A percentile compares a stretch with the other conserved stretches of the same genome.
Evolutionary conservation across 768 basidiomycete genomes (phyloP).

Genomic region (Cyathus striatus): DNA sequence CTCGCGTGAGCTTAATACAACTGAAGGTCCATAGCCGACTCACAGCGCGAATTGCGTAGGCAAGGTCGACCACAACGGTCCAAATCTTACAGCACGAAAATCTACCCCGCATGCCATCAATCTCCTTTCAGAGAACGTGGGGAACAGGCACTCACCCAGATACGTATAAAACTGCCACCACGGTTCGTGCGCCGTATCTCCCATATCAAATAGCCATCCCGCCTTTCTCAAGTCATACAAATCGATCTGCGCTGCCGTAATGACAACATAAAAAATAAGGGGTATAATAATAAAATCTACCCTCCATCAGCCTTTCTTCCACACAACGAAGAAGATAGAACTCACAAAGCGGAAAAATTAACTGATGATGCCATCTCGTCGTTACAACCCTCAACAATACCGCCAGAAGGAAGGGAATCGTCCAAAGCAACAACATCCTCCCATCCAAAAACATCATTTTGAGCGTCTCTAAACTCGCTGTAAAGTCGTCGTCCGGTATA

Average conservation of each 20-base stretch:
- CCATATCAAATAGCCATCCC: constrained; percentile 89
- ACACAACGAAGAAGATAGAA: constrained; percentile 7
- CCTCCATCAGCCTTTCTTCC: not conserved
- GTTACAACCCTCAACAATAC: constrained; percentile 78
- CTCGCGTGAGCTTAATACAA: not conserved
- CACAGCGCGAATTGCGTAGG: constrained; percentile 93
- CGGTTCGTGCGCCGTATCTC: constrained; percentile 23
- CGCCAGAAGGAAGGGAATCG: constrained; percentile 72
- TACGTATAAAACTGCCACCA: constrained; percentile 90
- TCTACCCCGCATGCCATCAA: constrained; percentile 34
- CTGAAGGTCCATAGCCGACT: constrained; percentile 16
- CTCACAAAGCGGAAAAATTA: constrained; percentile 87
- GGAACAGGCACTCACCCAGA: constrained; percentile 48
- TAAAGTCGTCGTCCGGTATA: constrained; percentile 73
- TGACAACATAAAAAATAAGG: constrained; percentile 75
- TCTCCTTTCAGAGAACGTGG: not conserved
- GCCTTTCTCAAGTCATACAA: constrained; percentile 50
- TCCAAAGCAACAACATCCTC: constrained; percentile 72
- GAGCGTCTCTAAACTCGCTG: constrained; percentile 59
- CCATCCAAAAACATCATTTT: constrained; percentile 60
- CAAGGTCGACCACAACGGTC: constrained; percentile 72
- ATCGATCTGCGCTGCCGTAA: constrained; percentile 57
- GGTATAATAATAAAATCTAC: constrained; percentile 81
- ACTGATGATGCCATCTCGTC: constrained; percentile 74
- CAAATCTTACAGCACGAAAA: constrained; percentile 51